Conservation (phyloP, 768 basidiomycete species). For the Lactarius sanguifluus region DNA sequence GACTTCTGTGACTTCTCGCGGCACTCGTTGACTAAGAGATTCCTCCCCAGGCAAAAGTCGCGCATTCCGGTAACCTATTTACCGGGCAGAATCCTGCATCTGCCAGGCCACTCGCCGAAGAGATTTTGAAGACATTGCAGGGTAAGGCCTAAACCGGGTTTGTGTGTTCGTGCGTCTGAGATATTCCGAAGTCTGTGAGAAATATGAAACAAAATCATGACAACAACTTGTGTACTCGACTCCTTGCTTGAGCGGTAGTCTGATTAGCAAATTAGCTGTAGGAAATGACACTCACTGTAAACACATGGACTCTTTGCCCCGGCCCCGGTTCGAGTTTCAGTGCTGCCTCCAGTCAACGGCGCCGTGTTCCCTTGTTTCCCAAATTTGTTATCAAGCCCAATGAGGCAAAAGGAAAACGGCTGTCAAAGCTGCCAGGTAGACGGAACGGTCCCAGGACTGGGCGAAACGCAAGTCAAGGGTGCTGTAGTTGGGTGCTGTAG, state of each 20-base stretch:
- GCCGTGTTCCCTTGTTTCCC: neutral
- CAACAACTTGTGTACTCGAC: neutral
- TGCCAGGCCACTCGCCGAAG: conserved; percentile 55
- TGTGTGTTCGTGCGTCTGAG: neutral
- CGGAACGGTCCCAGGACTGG: neutral
- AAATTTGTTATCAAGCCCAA: neutral
- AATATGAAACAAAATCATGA: neutral
- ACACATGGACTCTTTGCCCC: neutral
- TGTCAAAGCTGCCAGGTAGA: neutral
- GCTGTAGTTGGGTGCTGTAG: neutral
- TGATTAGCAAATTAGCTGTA: neutral
- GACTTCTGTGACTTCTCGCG: conserved; percentile 33
- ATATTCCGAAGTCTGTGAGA: neutral
- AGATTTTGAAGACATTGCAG: conserved; percentile 52
- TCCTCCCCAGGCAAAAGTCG: conserved; percentile 43
- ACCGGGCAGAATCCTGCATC: conserved; percentile 79
- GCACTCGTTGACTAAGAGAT: neutral
- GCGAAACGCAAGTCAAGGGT: neutral
- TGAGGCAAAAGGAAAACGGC: neutral
- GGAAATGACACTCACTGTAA: neutral
- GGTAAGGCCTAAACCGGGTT: conserved; percentile 19
- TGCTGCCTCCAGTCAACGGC: neutral
- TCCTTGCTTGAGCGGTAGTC: neutral
- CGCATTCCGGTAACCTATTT: conserved; percentile 57
- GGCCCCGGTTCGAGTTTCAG: neutral